A percentile compares a stretch with the other conserved stretches of the same genome.
phyloP scores from a whole-genome alignment of 1,284 basidiomycete species.

The Fomitopsis palustris region DNA sequence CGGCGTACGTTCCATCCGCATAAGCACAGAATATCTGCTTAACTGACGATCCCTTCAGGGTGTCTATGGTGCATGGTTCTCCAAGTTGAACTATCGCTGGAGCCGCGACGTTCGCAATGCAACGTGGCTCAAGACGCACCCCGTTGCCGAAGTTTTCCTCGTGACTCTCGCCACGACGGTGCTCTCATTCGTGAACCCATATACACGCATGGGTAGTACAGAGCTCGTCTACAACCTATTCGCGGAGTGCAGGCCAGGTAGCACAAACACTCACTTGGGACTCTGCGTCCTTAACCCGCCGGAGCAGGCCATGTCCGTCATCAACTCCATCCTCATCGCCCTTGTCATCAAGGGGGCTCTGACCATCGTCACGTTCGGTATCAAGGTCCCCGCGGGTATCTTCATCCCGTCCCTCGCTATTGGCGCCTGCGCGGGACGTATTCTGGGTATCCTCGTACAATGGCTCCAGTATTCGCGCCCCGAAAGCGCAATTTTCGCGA shows the following conservation, averaged over 20 bases:
- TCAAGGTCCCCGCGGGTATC: slow-evolving; percentile 92
- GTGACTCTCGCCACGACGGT: slow-evolving; percentile 75
- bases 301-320: slow-evolving; percentile 63
- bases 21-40: slow-evolving; percentile 4
- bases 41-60: slow-evolving; percentile 47
- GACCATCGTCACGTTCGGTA: slow-evolving; percentile 92
- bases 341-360: slow-evolving; percentile 81
- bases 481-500: slow-evolving; percentile 56
- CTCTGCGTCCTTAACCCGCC: slow-evolving; percentile 73
- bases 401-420: slow-evolving; percentile 95
- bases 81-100: slow-evolving; percentile 91
- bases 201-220: slow-evolving; percentile 91
- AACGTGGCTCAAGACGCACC: slow-evolving; percentile 79
- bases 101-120: slow-evolving; percentile 76
- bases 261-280: slow-evolving; percentile 54
- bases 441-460: slow-evolving; percentile 84
- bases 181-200: slow-evolving; percentile 87
- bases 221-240: slow-evolving; percentile 94
- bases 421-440: slow-evolving; percentile 93
- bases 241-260: slow-evolving; percentile 70
- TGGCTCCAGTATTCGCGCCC: slow-evolving; percentile 73
- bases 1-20: slow-evolving; percentile 50
- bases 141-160: slow-evolving; percentile 81
- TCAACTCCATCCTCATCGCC: slow-evolving; percentile 67
- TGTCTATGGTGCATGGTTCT: slow-evolving; percentile 92